Percentiles rank a stretch among this genome's conserved stretches.
phyloP scores from a whole-genome alignment of 2,329 filamentous ascomycete species.

The Trichoderma citrinoviride region DNA sequence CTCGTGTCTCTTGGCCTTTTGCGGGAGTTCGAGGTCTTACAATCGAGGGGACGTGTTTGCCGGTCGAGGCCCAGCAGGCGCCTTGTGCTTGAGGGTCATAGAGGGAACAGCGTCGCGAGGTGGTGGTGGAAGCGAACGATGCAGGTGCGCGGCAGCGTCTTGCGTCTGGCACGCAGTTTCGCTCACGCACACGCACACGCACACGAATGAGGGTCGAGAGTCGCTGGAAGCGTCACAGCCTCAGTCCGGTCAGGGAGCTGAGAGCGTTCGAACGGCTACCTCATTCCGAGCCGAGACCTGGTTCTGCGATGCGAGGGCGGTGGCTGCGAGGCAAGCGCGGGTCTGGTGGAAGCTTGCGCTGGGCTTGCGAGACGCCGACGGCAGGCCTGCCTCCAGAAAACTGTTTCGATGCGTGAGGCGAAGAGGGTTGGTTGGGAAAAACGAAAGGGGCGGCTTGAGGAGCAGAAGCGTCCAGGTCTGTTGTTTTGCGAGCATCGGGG shows the following conservation, averaged over 20 bases:
- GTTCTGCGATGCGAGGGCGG: not conserved
- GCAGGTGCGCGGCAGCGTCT: constrained; percentile 22
- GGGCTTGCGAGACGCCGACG: constrained; percentile 16
- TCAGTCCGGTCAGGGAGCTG: constrained; percentile 62
- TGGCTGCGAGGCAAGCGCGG: constrained; percentile 19
- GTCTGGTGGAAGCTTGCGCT: constrained; percentile 15
- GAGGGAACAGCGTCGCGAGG: constrained; percentile 26
- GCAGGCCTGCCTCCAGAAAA: constrained; percentile 21
- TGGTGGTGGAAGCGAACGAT: constrained; percentile 28
- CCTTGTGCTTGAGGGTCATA: constrained; percentile 48
- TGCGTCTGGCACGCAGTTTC: not conserved
- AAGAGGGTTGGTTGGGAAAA: constrained; percentile 6
- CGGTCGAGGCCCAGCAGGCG: constrained; percentile 59
- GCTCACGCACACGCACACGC: no score
- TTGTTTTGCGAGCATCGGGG: constrained; percentile 22
- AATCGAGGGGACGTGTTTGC: constrained; percentile 54
- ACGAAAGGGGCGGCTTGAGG: constrained; percentile 21
- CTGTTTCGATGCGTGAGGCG: constrained; percentile 17
- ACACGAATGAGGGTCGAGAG: constrained; percentile 13
- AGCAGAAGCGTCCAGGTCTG: constrained; percentile 9
- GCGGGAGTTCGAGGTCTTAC: constrained; percentile 40
- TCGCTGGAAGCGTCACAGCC: constrained; percentile 32
- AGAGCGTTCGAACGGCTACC: constrained; percentile 55
- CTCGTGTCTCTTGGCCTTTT: not conserved
- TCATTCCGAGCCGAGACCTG: constrained; percentile 48